Evolutionary conservation across 2,329 filamentous ascomycete genomes (phyloP).

Genomic region (Neopestalotiopsis sp.): DNA sequence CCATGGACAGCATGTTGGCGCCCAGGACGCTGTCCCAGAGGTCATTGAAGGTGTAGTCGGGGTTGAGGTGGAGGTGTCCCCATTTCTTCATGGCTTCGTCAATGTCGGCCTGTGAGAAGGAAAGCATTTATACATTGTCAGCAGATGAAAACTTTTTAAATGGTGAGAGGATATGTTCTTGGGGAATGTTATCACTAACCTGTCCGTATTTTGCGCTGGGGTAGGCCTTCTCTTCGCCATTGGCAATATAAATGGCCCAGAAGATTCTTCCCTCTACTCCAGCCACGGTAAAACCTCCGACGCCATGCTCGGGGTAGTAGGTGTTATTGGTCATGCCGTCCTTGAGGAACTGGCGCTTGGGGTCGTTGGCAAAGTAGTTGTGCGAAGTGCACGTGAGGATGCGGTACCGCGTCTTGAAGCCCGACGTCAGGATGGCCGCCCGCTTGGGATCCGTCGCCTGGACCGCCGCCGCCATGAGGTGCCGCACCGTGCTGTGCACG

Average conservation of each 20-base stretch:
- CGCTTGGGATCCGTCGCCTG: neutral
- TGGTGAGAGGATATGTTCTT: neutral
- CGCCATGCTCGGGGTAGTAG: slow-evolving; percentile 2
- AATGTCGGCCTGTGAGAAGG: neutral
- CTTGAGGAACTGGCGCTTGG: neutral
- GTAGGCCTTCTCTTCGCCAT: neutral
- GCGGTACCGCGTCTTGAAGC: slow-evolving; percentile 11
- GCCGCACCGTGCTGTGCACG: slow-evolving; percentile 10
- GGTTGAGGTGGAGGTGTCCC: slow-evolving; percentile 7
- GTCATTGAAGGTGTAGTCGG: slow-evolving; percentile 14
- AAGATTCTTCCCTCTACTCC: slow-evolving; percentile 14
- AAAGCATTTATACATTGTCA: neutral
- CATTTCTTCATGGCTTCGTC: slow-evolving; percentile 14
- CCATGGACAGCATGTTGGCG: slow-evolving; percentile 8
- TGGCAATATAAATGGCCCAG: slow-evolving; percentile 12
- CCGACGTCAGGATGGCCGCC: neutral
- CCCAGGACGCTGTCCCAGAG: neutral
- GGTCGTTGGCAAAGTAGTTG: slow-evolving; percentile 12
- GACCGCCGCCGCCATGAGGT: neutral
- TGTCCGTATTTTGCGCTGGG: slow-evolving; percentile 11
- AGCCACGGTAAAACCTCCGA: slow-evolving; percentile 9
- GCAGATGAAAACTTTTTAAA: neutral
- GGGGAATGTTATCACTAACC: neutral
- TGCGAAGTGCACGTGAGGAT: slow-evolving; percentile 12
- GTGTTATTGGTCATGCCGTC: slow-evolving; percentile 11